A percentile compares a stretch with the other conserved stretches of the same genome.
These are phyloP conservation scores for Crithidia fasciculata DNA, from an alignment of 208 protist genomes.

Conservation along the genomic window DNA sequence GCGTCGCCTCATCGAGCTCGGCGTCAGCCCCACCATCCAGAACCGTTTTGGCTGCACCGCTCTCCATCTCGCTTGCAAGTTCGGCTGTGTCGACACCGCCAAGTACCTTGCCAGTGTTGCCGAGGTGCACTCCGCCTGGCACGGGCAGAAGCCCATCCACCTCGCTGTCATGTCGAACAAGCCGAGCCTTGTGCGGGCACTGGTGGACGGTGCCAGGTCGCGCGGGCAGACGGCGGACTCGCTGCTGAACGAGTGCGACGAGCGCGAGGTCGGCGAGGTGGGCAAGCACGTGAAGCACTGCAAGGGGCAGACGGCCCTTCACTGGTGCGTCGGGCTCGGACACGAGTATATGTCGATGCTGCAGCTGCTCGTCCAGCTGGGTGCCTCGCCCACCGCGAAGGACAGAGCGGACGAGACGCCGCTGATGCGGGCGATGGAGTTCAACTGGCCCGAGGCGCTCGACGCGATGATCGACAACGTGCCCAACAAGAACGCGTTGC, in stretches of 20 bases:
- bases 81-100: conserved; percentile 69
- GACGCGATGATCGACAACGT: conserved; percentile 56
- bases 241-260: conserved; percentile 83
- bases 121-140: conserved; percentile 69
- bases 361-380: conserved; percentile 63
- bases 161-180: conserved; percentile 83
- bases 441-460: conserved; percentile 61
- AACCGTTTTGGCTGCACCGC: conserved; percentile 91
- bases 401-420: conserved; percentile 77
- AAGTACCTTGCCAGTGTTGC: conserved; percentile 68
- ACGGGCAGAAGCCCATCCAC: conserved; percentile 83
- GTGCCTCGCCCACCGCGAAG: conserved; percentile 71
- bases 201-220: conserved; percentile 63
- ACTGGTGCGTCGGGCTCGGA: conserved; percentile 85
- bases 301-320: conserved; percentile 75
- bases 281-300: conserved; percentile 58
- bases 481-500: conserved; percentile 34
- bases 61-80: conserved; percentile 88
- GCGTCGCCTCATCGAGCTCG: conserved; percentile 71
- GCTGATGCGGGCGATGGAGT: conserved; percentile 87
- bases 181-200: conserved; percentile 59
- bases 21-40: conserved; percentile 69
- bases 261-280: conserved; percentile 65
- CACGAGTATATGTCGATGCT: conserved; percentile 73
- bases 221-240: conserved; percentile 56